Evolutionary conservation across 768 basidiomycete genomes (phyloP).

Genomic region (Collybiopsis luxurians): DNA sequence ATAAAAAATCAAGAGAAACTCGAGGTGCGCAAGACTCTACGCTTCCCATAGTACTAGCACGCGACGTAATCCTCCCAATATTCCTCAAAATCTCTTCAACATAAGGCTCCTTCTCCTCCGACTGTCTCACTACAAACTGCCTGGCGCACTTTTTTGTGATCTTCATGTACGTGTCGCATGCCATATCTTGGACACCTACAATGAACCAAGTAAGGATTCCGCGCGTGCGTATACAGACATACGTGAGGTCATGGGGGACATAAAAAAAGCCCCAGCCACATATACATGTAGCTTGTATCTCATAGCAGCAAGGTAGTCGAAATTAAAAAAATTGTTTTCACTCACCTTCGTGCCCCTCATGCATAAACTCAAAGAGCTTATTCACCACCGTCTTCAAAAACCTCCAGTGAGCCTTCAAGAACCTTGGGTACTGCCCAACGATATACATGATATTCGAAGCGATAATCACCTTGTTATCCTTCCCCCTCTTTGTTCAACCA

Average conservation of each 20-base stretch:
- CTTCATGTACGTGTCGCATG: conserved; percentile 84
- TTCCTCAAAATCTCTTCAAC: conserved; percentile 74
- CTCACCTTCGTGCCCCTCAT: conserved; percentile 76
- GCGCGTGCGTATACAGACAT: no score
- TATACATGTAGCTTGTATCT: no score
- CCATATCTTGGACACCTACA: conserved; percentile 83
- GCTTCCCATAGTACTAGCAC: no score
- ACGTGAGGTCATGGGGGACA: no score
- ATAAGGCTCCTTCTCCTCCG: conserved; percentile 75
- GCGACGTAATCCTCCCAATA: conserved; percentile 69
- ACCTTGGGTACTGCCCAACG: conserved; percentile 80
- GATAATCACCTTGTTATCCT: conserved; percentile 84
- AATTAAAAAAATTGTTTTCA: background rate
- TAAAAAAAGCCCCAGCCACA: no score
- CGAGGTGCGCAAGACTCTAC: no score
- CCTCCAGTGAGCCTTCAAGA: no score
- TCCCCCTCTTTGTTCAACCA: conserved; percentile 78
- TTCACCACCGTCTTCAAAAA: conserved; percentile 88
- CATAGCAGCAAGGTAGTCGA: no score
- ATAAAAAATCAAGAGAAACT: no score
- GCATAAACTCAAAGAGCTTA: conserved; percentile 85
- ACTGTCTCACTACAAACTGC: conserved; percentile 80
- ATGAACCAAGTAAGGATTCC: background rate
- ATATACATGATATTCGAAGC: conserved; percentile 75
- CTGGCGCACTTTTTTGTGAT: conserved; percentile 79